Percentiles rank a stretch among this genome's conserved stretches.
These are phyloP conservation scores for Hericium alpestre DNA, from an alignment of 768 basidiomycete species.

Conservation along the genomic window DNA sequence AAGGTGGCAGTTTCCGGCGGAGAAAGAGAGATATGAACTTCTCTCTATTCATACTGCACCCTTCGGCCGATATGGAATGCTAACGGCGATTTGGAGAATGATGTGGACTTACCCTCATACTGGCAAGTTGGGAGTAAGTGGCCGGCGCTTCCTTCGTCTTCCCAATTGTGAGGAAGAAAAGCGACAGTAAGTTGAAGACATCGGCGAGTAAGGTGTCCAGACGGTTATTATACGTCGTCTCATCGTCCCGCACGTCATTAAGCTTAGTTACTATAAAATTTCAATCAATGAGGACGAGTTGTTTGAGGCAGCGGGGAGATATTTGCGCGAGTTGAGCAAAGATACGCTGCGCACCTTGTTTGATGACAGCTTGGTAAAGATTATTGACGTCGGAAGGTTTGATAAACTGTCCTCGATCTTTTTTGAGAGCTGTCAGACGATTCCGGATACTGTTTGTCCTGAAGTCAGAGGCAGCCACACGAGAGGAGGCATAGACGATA, in stretches of 20 bases:
- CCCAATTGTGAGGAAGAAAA: conserved; percentile 97
- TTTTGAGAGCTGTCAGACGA: conserved; percentile 87
- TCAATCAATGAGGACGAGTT: background rate
- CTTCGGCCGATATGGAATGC: background rate
- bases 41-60: conserved; percentile 1
- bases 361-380: conserved; percentile 87
- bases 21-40: background rate
- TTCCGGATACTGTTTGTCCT: conserved; percentile 67
- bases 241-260: conserved; percentile 81
- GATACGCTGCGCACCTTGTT: conserved; percentile 57
- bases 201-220: conserved; percentile 93
- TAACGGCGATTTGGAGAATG: background rate
- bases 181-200: conserved; percentile 87
- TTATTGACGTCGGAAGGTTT: conserved; percentile 87
- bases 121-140: conserved; percentile 91
- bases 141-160: conserved; percentile 92
- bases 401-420: conserved; percentile 86
- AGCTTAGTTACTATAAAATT: conserved; percentile 68
- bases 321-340: background rate
- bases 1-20: background rate
- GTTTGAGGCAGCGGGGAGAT: background rate
- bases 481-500: conserved; percentile 12
- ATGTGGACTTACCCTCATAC: conserved; percentile 73
- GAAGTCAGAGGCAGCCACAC: background rate
- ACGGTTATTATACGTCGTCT: conserved; percentile 69